Evolutionary conservation across 2,329 filamentous ascomycete species (phyloP), one percentile per base, ranked within the genome.

Genomic region (Salinomyces thailandicus): DNA sequence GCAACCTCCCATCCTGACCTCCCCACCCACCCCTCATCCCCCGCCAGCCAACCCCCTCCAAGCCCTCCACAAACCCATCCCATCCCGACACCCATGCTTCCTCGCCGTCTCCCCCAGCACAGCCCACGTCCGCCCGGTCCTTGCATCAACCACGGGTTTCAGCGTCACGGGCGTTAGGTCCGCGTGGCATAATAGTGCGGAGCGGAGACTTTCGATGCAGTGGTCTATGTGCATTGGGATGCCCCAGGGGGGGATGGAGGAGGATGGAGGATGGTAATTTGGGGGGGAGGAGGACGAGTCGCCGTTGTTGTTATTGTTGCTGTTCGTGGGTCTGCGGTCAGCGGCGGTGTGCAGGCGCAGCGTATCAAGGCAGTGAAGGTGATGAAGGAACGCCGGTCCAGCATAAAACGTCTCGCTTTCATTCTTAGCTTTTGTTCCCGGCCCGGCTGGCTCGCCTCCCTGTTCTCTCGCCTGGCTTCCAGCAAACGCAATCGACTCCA

Each of bases 81-180:
- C 37, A 33, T 43, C 27, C 16, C 41, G 29, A 36, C 41, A 43
- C 16, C 12, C 24, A 38, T 43, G 41, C 37, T 19, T 18, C 19
- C 38, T 33, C 22, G 41, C 41, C 26, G 41, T 43, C 35, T 43
- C 38, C 4, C 41, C 41, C 31, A 43, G 24, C 37, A 41, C 14
- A 8, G 35, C 32, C 30, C 24, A 26, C 17, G 24, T 18, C 5
- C 32, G 9, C 16, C 15, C 33, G 28, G 5, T 17, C 16, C 22
- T 16, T 16, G 14, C 17, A 35, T 13, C 14, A 12, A 9, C 22
- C 0, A 43, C 29, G 19, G 41, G 41, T 32, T 33, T 37, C 18
- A 43, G 34, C n/a, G 38, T 41, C 7, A 41, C 38, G 4, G 41
- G 37, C 26, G 41, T 43, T 18, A 38, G 7, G 19, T 43, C 41